Conservation (phyloP, 2,329 filamentous ascomycete genomes). For the Beauveria brongniartii region DNA sequence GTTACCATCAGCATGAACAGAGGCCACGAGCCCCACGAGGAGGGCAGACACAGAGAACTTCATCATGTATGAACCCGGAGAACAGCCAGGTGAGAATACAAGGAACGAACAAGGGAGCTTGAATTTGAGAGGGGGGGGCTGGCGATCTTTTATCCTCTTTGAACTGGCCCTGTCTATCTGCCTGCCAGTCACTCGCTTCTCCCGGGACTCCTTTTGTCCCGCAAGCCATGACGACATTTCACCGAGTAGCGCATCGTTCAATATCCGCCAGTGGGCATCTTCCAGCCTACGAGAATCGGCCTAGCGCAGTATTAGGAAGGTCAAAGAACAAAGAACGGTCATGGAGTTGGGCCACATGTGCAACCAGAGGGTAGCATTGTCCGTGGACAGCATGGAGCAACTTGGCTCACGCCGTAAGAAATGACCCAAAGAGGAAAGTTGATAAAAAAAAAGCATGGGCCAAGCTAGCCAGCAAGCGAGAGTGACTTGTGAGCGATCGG, state of each 20-base stretch:
- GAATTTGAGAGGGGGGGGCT: background rate
- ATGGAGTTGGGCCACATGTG: background rate
- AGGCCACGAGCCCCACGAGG: conserved; percentile 3
- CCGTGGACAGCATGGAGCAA: background rate
- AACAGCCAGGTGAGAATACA: background rate
- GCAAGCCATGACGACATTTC: background rate
- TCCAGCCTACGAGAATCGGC: background rate
- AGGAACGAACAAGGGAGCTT: no score
- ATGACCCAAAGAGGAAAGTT: conserved; percentile 1
- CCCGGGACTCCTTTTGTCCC: background rate
- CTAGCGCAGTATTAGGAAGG: conserved; percentile 5
- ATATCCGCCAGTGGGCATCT: background rate
- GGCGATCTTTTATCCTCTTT: background rate
- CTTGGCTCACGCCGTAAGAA: background rate
- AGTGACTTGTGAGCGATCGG: background rate
- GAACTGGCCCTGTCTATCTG: background rate
- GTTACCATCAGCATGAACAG: conserved; percentile 69
- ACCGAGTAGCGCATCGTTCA: background rate
- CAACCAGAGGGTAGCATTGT: background rate
- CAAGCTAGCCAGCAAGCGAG: background rate
- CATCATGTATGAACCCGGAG: background rate
- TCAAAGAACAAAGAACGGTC: background rate
- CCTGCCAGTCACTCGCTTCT: background rate
- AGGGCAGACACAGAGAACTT: conserved; percentile 8
- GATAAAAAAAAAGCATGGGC: background rate